These are phyloP conservation scores for Arctium lappa DNA, from an alignment of 129 eudicot genomes.

Conservation along the genomic window DNA sequence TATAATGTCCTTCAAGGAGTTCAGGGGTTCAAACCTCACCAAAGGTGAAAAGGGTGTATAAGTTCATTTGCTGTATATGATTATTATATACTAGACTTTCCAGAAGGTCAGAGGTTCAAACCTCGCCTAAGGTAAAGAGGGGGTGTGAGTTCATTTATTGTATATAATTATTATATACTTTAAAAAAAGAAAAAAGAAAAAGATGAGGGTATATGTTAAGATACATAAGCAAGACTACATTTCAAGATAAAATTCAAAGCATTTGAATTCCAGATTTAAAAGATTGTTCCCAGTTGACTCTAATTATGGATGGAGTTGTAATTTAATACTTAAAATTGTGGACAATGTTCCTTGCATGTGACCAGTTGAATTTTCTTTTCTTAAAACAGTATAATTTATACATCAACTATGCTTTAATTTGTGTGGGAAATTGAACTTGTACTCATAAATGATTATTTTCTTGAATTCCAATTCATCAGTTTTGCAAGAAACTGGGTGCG, in stretches of 20 bases:
- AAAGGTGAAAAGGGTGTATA: neutral
- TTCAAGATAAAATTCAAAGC: slow-evolving; percentile 12
- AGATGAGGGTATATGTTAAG: neutral
- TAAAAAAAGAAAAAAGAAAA: too few relatives aligned
- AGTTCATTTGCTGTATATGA: too few relatives aligned
- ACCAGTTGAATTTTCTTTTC: slow-evolving; percentile 2
- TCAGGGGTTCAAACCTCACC: neutral
- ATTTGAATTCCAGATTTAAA: slow-evolving; percentile 14
- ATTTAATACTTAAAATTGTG: slow-evolving; percentile 1
- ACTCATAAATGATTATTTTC: slow-evolving; percentile 31
- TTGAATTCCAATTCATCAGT: slow-evolving; percentile 18
- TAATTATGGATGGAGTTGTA: slow-evolving; percentile 9
- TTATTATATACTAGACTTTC: too few relatives aligned
- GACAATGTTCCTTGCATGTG: slow-evolving; percentile 27
- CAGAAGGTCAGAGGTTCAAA: too few relatives aligned
- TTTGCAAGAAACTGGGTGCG: slow-evolving; percentile 36
- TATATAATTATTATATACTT: neutral
- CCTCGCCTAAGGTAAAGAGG: too few relatives aligned
- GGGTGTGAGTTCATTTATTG: neutral
- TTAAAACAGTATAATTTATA: slow-evolving; percentile 7
- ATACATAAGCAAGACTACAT: slow-evolving; percentile 4
- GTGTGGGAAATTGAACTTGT: slow-evolving; percentile 29
- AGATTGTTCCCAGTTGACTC: slow-evolving; percentile 15
- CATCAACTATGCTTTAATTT: slow-evolving; percentile 31
- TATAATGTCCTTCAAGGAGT: too few relatives aligned